phyloP scores from a whole-genome alignment of 768 basidiomycete species.

The Pisolithus tinctorius region DNA sequence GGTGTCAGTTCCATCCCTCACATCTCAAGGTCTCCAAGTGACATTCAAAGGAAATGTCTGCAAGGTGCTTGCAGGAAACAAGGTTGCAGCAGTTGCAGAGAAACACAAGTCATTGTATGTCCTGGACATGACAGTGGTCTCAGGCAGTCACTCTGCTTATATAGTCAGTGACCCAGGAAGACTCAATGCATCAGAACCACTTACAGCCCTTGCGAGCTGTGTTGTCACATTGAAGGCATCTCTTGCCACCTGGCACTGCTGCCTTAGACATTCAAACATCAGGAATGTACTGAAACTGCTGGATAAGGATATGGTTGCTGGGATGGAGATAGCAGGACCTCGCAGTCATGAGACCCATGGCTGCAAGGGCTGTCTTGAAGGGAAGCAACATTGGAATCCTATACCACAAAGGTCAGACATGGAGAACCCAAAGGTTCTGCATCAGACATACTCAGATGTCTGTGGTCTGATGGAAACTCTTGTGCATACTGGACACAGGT shows the following conservation, averaged over 20 bases:
- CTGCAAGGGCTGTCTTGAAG: constrained; percentile 16
- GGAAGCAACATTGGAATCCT: constrained; percentile 11
- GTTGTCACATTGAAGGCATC: background rate
- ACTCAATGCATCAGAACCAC: no score
- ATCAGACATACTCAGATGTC: no score
- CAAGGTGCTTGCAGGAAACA: background rate
- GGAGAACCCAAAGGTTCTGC: no score
- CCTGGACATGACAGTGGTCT: background rate
- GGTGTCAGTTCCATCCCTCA: constrained; percentile 10
- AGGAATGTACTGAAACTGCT: no score
- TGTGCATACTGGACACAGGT: constrained; percentile 3
- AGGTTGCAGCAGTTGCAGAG: background rate
- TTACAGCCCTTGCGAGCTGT: no score
- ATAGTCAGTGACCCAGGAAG: background rate
- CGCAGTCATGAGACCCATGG: background rate
- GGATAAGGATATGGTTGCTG: no score
- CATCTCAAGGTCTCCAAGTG: background rate
- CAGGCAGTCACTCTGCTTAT: background rate
- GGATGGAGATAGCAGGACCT: background rate
- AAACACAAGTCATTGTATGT: constrained; percentile 2
- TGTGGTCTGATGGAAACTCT: constrained; percentile 2
- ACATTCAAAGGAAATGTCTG: background rate
- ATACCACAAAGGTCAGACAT: no score
- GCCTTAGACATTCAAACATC: background rate
- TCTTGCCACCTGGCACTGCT: background rate